Percentiles rank a stretch among this genome's conserved stretches.
Conservation (phyloP, 1,139 yeast genomes). For the Hemisphaericaspora subhashii region DNA sequence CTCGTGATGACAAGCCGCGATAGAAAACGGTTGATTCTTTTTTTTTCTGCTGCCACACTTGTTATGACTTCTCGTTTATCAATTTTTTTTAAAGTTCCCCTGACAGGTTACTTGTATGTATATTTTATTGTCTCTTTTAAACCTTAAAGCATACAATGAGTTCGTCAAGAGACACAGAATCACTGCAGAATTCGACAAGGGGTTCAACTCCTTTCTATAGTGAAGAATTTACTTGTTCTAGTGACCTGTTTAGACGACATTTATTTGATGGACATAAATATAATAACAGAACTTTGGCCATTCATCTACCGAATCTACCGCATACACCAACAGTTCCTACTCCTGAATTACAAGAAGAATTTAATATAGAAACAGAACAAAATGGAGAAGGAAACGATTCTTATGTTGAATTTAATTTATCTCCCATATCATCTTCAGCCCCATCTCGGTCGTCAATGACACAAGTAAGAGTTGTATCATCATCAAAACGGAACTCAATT, state of each 20-base stretch:
- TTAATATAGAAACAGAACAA: background rate
- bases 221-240: background rate
- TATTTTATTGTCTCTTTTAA: too few relatives aligned
- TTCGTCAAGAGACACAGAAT: background rate
- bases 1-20: too few relatives aligned
- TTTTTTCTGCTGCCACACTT: too few relatives aligned
- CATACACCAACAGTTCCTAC: constrained; percentile 8
- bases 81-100: too few relatives aligned
- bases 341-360: constrained; percentile 2
- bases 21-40: too few relatives aligned
- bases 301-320: constrained; percentile 24
- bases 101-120: background rate
- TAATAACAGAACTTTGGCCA: constrained; percentile 17
- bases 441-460: background rate
- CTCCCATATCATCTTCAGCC: too few relatives aligned
- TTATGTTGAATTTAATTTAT: constrained; percentile 14
- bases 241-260: constrained; percentile 2
- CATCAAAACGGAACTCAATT: too few relatives aligned
- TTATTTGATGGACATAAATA: constrained; percentile 1
- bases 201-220: background rate
- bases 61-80: too few relatives aligned
- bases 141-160: background rate
- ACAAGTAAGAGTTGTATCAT: too few relatives aligned
- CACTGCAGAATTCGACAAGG: background rate
- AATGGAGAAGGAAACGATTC: constrained; percentile 6